Evolutionary conservation across 352 stramenopile genomes (phyloP).

Genomic region (Phytophthora boehmeriae): DNA sequence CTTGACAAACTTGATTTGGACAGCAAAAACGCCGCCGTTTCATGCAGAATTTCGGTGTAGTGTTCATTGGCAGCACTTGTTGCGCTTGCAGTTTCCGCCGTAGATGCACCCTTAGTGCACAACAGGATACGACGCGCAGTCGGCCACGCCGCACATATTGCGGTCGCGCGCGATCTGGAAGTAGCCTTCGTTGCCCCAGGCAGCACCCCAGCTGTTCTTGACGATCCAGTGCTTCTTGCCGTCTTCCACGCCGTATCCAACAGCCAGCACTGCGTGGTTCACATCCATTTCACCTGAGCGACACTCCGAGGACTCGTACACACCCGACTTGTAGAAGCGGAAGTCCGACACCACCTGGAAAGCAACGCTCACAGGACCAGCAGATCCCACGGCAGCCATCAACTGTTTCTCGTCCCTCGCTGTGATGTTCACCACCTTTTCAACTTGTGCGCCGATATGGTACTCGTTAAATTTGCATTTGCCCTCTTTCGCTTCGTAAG

Average conservation of each 20-base stretch:
- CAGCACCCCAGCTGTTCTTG: conserved; percentile 96
- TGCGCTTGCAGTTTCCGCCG: not conserved
- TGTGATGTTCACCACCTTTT: conserved; percentile 87
- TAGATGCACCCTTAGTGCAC: conserved; percentile 35
- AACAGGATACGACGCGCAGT: conserved; percentile 88
- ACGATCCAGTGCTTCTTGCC: conserved; percentile 95
- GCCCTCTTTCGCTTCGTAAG: conserved; percentile 75
- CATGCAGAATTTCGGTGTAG: not conserved
- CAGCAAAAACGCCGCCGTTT: not conserved
- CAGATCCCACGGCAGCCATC: conserved; percentile 62
- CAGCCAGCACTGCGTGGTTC: conserved; percentile 94
- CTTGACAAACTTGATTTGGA: not conserved
- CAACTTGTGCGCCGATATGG: conserved; percentile 73
- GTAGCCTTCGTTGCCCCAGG: conserved; percentile 96
- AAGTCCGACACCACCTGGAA: conserved; percentile 92
- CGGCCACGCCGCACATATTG: conserved; percentile 90
- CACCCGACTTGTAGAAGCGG: conserved; percentile 88
- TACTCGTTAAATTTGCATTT: conserved; percentile 86
- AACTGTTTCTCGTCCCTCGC: conserved; percentile 79
- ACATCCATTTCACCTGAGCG: conserved; percentile 83
- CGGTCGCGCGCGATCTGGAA: conserved; percentile 93
- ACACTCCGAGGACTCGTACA: conserved; percentile 89
- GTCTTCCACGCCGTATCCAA: conserved; percentile 95
- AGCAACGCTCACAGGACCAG: conserved; percentile 81
- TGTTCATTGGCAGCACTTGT: not conserved